Evolutionary conservation across 1,284 basidiomycete species (phyloP).

Genomic region (Leccinum fuscescens): DNA sequence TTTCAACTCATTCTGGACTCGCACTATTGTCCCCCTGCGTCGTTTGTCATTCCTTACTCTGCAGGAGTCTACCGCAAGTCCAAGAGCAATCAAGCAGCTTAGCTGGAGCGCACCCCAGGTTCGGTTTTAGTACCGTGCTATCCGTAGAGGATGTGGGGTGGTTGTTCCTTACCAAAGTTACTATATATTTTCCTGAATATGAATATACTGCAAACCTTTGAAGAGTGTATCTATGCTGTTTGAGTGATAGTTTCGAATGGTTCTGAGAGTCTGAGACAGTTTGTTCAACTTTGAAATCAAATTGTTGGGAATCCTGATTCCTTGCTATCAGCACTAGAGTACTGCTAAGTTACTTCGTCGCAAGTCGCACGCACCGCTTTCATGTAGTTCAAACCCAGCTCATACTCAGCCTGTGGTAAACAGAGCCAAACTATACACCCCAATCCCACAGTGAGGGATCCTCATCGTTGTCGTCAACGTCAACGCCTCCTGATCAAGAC

Average conservation of each 20-base stretch:
- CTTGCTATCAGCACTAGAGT: too few species aligned
- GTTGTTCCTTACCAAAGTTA: constrained; percentile 52
- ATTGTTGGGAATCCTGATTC: neutral
- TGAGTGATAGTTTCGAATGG: neutral
- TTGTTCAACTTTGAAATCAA: neutral
- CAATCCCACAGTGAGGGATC: constrained; percentile 1
- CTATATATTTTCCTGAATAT: neutral
- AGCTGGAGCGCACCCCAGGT: constrained; percentile 45
- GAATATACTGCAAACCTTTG: neutral
- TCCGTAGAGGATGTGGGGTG: constrained; percentile 38
- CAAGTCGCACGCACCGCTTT: too few species aligned
- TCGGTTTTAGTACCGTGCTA: constrained; percentile 1
- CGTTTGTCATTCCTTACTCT: constrained; percentile 20
- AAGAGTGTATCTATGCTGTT: neutral
- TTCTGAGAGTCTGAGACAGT: neutral
- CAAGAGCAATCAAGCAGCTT: constrained; percentile 38
- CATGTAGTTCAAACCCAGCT: constrained; percentile 1
- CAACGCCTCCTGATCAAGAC: constrained; percentile 26
- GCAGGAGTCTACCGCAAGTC: constrained; percentile 54
- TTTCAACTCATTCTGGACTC: constrained; percentile 43
- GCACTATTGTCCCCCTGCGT: constrained; percentile 55
- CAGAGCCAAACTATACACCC: constrained; percentile 28
- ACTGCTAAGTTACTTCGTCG: too few species aligned
- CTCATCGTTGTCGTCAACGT: constrained; percentile 25
- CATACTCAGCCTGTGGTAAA: constrained; percentile 21